These are phyloP conservation scores for Lipomyces yamadae DNA, from an alignment of 805 yeast species.

Conservation along the genomic window DNA sequence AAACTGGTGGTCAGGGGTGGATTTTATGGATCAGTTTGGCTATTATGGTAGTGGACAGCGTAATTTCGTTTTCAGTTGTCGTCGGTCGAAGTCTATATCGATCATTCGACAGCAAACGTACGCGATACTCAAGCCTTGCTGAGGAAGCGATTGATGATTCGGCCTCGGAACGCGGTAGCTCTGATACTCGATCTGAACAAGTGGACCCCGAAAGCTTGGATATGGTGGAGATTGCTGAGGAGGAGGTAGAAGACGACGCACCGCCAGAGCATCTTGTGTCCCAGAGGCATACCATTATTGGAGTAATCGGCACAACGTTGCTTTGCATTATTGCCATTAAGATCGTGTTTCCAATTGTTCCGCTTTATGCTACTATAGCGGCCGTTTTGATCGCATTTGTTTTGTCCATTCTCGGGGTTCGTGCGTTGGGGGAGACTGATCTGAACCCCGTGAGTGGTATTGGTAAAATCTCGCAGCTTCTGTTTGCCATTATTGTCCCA, in stretches of 20 bases:
- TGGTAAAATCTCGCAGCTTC: conserved; percentile 87
- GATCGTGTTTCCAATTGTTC: conserved; percentile 68
- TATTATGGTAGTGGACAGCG: conserved; percentile 90
- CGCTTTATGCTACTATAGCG: conserved; percentile 66
- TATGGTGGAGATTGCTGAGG: conserved; percentile 30
- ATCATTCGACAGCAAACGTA: conserved; percentile 12
- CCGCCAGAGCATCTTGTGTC: conserved; percentile 58
- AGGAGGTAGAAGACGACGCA: conserved; percentile 46
- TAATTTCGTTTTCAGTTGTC: conserved; percentile 70
- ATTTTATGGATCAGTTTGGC: conserved; percentile 91
- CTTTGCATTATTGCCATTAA: conserved; percentile 70
- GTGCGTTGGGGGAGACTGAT: conserved; percentile 97
- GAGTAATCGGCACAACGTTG: conserved; percentile 67
- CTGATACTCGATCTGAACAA: conserved; percentile 8
- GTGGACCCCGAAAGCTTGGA: conserved; percentile 9
- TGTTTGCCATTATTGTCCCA: conserved; percentile 84
- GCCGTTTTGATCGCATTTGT: conserved; percentile 79
- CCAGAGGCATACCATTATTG: conserved; percentile 56
- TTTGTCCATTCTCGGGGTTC: conserved; percentile 82
- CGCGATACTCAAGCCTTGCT: conserved; percentile 18
- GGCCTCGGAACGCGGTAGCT: neutral
- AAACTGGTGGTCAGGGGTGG: conserved; percentile 95
- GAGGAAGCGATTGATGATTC: neutral
- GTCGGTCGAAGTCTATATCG: conserved; percentile 29
- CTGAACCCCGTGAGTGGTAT: conserved; percentile 96